Conservation (phyloP, 257 asterid species). For the Apocynum venetum region DNA sequence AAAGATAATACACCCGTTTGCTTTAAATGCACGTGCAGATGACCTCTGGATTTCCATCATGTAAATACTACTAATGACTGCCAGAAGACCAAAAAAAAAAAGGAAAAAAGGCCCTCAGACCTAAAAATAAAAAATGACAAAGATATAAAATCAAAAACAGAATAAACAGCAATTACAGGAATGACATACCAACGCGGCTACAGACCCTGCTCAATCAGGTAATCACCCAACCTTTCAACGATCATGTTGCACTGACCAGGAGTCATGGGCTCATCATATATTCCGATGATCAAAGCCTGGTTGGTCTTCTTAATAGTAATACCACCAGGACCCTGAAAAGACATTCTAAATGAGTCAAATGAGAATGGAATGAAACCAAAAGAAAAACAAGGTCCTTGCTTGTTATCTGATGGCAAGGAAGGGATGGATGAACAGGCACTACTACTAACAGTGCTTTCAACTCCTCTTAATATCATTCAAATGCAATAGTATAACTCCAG, state of each 20-base stretch:
- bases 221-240: constrained; percentile 45
- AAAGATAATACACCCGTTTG: constrained; percentile 15
- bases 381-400: neutral
- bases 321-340: constrained; percentile 39
- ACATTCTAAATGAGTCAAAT: neutral
- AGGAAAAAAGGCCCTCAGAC: constrained; percentile 2
- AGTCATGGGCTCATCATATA: constrained; percentile 41
- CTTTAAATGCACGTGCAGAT: constrained; percentile 20
- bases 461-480: neutral
- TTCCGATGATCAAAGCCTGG: constrained; percentile 37
- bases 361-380: neutral
- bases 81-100: neutral
- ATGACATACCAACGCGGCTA: constrained; percentile 18
- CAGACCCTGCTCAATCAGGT: constrained; percentile 29
- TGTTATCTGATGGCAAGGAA: neutral
- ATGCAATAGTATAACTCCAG: neutral
- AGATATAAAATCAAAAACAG: neutral
- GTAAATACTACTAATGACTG: constrained; percentile 15
- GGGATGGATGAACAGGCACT: neutral
- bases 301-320: constrained; percentile 38
- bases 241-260: constrained; percentile 45
- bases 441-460: neutral
- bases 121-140: neutral
- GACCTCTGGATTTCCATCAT: constrained; percentile 5
- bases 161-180: neutral